Evolutionary conservation across 2,329 filamentous ascomycete species (phyloP).

Genomic region (Lasiodiplodia hormozganensis): DNA sequence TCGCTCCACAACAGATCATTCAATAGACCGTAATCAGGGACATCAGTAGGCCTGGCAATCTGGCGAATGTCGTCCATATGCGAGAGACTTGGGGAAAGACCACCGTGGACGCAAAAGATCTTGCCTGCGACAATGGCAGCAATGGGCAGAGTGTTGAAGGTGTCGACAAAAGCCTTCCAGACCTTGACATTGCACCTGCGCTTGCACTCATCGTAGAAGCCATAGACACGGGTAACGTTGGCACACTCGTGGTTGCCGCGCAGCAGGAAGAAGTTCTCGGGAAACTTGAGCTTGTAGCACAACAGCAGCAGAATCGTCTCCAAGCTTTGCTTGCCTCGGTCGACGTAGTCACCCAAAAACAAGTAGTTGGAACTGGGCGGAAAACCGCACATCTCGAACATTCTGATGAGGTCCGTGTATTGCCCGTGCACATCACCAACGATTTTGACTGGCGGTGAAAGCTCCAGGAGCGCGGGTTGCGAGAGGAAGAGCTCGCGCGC

Average conservation of each 20-base stretch:
- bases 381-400: slow-evolving; percentile 99
- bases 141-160: slow-evolving; percentile 94
- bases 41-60: slow-evolving; percentile 93
- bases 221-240: slow-evolving; percentile 93
- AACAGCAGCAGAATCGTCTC: slow-evolving; percentile 92
- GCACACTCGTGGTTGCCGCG: slow-evolving; percentile 97
- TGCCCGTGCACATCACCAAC: slow-evolving; percentile 97
- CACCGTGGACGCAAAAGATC: slow-evolving; percentile 97
- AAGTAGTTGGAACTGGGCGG: slow-evolving; percentile 91
- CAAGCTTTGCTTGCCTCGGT: slow-evolving; percentile 92
- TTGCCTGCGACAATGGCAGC: slow-evolving; percentile 96
- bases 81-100: slow-evolving; percentile 85
- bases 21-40: slow-evolving; percentile 92
- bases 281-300: slow-evolving; percentile 97
- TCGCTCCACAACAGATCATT: slow-evolving; percentile 98
- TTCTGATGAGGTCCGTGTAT: slow-evolving; percentile 92
- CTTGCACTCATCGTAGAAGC: slow-evolving; percentile 99
- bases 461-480: slow-evolving; percentile 89
- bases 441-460: slow-evolving; percentile 95
- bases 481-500: slow-evolving; percentile 88
- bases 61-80: slow-evolving; percentile 99
- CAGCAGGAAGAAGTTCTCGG: slow-evolving; percentile 95
- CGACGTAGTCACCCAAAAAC: slow-evolving; percentile 95
- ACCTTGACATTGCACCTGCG: slow-evolving; percentile 94
- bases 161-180: slow-evolving; percentile 98